Base-by-base conservation (phyloP, 306 rosid species). In the Vicia villosa region DNA sequence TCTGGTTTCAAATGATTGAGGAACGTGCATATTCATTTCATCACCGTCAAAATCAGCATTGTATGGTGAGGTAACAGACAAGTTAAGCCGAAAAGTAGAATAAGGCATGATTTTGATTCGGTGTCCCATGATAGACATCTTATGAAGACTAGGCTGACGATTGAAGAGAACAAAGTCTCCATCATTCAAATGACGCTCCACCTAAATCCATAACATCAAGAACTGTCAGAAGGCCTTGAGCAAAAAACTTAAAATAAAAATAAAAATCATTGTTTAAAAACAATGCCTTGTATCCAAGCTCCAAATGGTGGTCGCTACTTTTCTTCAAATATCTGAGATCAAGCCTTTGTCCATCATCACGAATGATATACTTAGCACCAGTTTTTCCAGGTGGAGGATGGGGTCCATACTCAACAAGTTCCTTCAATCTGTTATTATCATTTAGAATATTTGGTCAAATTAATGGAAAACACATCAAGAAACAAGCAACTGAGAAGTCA, bases 301-400 rank as follows among this genome's bases (percentile, higher is more conserved):
- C 99, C 88, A 94, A 85, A 86, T 94, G 99, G 82, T 94, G 97
- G 81, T 94, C 97, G 6, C 99, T 94, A 70, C 97, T 94, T 80
- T 94, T 94, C 88, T 91, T 94, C 71, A 91, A 81, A 86, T 88
- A 94, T 58, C 99, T 87, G 68, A 94, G 99, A 83, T 94, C 99
- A 52, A 94, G 99, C 86, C 99, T 83, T 79, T 94, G 99, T 28
- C 99, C 99, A 54, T 94, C 97, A 85, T 94, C 97, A 55, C 99
- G 86, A 80, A 94, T 94, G 59, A 94, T 94, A 76, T 94, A 94
- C 87, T 91, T 94, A 32, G 99, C 99, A 83, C 99, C 99, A 66
- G 99, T 94, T 91, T 94, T 94, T 49, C 99, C 99, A 20, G 99
- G 97, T 1, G 99, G 99, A 62, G 99, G 99, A 82, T 94, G 99